Evolutionary conservation across 371 early-diverging fungal genomes (phyloP).

Genomic region (Cokeromyces recurvatus): DNA sequence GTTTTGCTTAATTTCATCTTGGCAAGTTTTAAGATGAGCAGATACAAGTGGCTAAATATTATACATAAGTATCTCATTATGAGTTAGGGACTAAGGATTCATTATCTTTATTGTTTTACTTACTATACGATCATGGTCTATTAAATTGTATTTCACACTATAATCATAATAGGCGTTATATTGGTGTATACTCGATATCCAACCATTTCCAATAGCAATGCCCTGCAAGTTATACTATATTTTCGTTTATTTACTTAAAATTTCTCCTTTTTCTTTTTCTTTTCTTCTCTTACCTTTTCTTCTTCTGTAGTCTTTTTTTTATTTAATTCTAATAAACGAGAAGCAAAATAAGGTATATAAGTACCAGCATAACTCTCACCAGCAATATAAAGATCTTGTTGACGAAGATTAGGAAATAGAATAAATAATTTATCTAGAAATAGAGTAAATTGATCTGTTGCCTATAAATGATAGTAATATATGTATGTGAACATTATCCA

Average conservation of each 20-base stretch:
- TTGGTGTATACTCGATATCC: constrained; percentile 80
- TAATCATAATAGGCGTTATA: constrained; percentile 55
- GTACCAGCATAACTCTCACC: constrained; percentile 89
- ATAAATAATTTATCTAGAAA: constrained; percentile 63
- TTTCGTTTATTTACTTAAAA: too few species aligned
- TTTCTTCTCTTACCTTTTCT: constrained; percentile 7
- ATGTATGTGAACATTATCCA: too few species aligned
- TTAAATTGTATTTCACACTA: constrained; percentile 35
- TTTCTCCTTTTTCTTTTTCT: too few species aligned
- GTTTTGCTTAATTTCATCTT: constrained; percentile 9
- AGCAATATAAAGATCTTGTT: constrained; percentile 66
- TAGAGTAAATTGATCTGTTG: constrained; percentile 46
- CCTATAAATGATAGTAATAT: constrained; percentile 19
- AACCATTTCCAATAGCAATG: constrained; percentile 81
- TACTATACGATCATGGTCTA: constrained; percentile 35
- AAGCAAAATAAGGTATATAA: constrained; percentile 80
- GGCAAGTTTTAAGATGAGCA: constrained; percentile 22
- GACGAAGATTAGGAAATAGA: constrained; percentile 54
- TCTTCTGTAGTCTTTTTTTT: too few species aligned
- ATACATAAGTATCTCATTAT: too few species aligned
- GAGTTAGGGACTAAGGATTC: too few species aligned
- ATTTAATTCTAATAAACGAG: constrained; percentile 52
- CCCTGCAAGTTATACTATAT: constrained; percentile 60
- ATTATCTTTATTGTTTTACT: too few species aligned
- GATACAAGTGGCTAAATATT: constrained; percentile 4